phyloP scores from a whole-genome alignment of 208 protist species.

The Acanthamoeba triangularis region DNA sequence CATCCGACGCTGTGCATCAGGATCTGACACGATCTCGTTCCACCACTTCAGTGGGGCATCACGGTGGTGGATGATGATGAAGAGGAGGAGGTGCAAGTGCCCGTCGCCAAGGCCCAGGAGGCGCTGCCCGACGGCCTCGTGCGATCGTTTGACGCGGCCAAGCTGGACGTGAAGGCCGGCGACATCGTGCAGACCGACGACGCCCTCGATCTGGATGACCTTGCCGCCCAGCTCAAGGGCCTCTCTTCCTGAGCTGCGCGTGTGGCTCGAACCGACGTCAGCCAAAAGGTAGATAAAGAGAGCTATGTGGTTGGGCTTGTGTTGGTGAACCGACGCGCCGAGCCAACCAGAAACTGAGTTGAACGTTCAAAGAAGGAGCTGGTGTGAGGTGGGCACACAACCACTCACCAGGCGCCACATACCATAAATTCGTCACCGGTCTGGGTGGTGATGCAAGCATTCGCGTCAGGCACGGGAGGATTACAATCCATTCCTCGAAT shows the following conservation, averaged over 20 bases:
- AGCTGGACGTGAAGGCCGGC: slow-evolving; percentile 25
- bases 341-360: too few relatives aligned
- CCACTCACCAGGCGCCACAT: too few relatives aligned
- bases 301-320: too few relatives aligned
- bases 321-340: too few relatives aligned
- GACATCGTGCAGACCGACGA: slow-evolving; percentile 73
- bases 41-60: slow-evolving; percentile 12
- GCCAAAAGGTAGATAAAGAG: too few relatives aligned
- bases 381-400: too few relatives aligned
- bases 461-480: too few relatives aligned
- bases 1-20: neutral
- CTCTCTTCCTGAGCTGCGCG: neutral
- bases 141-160: slow-evolving; percentile 17
- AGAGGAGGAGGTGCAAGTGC: neutral
- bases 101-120: neutral
- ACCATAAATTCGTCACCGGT: too few relatives aligned
- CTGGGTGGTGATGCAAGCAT: too few relatives aligned
- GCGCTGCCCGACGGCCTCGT: neutral
- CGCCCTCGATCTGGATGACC: slow-evolving; percentile 41
- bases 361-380: too few relatives aligned
- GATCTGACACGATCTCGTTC: neutral
- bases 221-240: slow-evolving; percentile 70
- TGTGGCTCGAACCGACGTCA: too few relatives aligned
- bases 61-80: slow-evolving; percentile 61
- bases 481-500: too few relatives aligned